Percentiles rank a stretch among this genome's conserved stretches.
phyloP scores from a whole-genome alignment of 164 flowering plant genomes.

The Annona cherimola region DNA sequence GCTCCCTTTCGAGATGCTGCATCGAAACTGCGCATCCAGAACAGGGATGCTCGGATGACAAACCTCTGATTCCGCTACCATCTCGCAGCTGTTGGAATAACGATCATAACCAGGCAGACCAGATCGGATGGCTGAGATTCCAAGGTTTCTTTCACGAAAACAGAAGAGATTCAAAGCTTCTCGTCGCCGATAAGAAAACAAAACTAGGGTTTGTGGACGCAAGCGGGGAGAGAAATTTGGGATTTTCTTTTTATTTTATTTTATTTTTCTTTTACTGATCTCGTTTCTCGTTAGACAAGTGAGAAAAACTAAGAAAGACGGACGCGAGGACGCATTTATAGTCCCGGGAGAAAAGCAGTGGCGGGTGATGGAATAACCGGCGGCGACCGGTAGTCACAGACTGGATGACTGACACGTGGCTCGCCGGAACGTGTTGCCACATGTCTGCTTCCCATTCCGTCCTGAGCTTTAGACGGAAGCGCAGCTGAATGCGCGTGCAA shows the following conservation, averaged over 20 bases:
- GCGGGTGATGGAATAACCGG: slow-evolving; percentile 1
- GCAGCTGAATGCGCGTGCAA: background rate
- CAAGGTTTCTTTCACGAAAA: background rate
- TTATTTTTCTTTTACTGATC: background rate
- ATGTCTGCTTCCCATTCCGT: background rate
- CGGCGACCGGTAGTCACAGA: slow-evolving; percentile 4
- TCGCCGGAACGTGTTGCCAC: slow-evolving; percentile 1
- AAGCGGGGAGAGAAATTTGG: background rate
- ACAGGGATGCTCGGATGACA: slow-evolving; percentile 11
- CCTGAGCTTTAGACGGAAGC: background rate
- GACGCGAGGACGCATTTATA: slow-evolving; percentile 1
- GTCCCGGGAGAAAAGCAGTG: background rate
- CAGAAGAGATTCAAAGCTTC: slow-evolving; percentile 5
- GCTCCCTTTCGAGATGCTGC: slow-evolving; percentile 1
- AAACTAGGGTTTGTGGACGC: background rate
- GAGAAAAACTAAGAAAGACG: background rate
- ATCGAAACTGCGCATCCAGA: slow-evolving; percentile 16
- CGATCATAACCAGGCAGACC: slow-evolving; percentile 27
- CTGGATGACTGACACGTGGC: background rate
- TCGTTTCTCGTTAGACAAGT: background rate
- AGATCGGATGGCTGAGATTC: slow-evolving; percentile 1
- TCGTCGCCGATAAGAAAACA: background rate
- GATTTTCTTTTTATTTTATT: slow-evolving; percentile 1
- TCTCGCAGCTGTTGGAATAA: background rate
- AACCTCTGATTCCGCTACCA: slow-evolving; percentile 13